Conservation (phyloP, 2,329 filamentous ascomycete species). For the Cephalotrichum gorgonifer region DNA sequence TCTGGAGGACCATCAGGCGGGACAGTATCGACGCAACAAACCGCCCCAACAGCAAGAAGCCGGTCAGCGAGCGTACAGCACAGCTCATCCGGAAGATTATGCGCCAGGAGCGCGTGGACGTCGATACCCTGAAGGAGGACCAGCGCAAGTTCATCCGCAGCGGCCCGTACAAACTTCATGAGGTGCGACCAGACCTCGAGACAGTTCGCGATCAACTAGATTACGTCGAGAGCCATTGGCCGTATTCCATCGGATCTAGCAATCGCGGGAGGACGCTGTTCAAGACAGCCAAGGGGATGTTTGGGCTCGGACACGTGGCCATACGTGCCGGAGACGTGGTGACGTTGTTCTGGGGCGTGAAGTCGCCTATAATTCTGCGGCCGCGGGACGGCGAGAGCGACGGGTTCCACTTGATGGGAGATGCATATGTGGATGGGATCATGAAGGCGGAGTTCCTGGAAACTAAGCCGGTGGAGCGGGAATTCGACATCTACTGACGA, state of each 20-base stretch:
- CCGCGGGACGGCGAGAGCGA: not conserved
- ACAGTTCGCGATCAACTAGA: not conserved
- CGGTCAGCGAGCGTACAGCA: no score
- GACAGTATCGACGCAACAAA: no score
- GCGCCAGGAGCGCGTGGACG: not conserved
- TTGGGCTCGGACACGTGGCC: constrained; percentile 8
- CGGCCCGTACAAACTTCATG: not conserved
- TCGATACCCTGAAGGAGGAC: not conserved
- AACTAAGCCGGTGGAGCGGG: constrained; percentile 4
- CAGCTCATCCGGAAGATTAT: not conserved
- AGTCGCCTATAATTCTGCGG: constrained; percentile 8
- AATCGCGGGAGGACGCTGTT: constrained; percentile 9
- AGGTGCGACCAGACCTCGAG: not conserved
- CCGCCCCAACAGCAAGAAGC: no score
- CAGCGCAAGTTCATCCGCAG: not conserved
- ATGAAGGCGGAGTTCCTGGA: constrained; percentile 12
- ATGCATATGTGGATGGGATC: constrained; percentile 12
- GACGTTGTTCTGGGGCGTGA: constrained; percentile 8
- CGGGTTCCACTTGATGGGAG: constrained; percentile 9
- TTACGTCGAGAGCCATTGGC: not conserved
- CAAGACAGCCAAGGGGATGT: constrained; percentile 10
- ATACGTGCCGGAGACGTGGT: constrained; percentile 9
- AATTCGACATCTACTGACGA: not conserved
- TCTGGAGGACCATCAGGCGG: not conserved
- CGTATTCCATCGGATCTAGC: not conserved